Evolutionary conservation across 352 stramenopile species (phyloP), one percentile per base, ranked within the genome.

Genomic region (Phytophthora niederhauseri): DNA sequence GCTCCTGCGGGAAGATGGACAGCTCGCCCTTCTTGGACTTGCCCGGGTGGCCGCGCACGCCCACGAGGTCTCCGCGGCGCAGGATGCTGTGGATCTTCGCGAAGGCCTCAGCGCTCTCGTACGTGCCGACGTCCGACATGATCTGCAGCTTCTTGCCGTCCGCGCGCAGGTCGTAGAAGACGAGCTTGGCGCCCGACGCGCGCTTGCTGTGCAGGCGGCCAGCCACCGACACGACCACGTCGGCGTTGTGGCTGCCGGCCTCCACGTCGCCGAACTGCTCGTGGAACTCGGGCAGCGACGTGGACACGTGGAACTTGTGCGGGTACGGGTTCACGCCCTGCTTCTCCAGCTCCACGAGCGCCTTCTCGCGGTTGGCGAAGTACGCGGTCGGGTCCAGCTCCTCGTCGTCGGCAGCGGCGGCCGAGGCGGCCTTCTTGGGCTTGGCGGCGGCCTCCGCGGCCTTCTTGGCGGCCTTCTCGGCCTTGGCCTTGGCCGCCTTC

Each of bases 21-120:
- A 99, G 87, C 83, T 99, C 94, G 61, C 98, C 98, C 68, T 98
- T 99, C 78, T 99, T 99, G 9, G 91, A 98, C 82, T 99, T 99
- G 67, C 97, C 97, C 11, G 94, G 92, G 72, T 92, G 89, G 55
- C 98, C 98, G 24, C 76, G 84, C 6, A 99, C 90, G 38, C 98
- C 98, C 49, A 99, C 89, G 51, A 99, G 98, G 76, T 99, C 98
- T 46, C 98, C 98, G 54, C 97, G 89, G 51, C 97, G 94, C 48
- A 99, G 68, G 12, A 90, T 79, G 34, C 76, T 89, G 78, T 98
- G 92, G 75, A 99, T 97, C 70, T 87, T 76, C 17, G 74, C 55
- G 57, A 92, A 95, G 28, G 74, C 75, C 45, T 86, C 80, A 14
- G 64, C 68, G 51, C 62, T 81, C 53, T 84, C 82, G 65, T 92